These are phyloP conservation scores for Bipolaris sorokiniana DNA, from an alignment of 2,329 filamentous ascomycete genomes.

Conservation along the genomic window DNA sequence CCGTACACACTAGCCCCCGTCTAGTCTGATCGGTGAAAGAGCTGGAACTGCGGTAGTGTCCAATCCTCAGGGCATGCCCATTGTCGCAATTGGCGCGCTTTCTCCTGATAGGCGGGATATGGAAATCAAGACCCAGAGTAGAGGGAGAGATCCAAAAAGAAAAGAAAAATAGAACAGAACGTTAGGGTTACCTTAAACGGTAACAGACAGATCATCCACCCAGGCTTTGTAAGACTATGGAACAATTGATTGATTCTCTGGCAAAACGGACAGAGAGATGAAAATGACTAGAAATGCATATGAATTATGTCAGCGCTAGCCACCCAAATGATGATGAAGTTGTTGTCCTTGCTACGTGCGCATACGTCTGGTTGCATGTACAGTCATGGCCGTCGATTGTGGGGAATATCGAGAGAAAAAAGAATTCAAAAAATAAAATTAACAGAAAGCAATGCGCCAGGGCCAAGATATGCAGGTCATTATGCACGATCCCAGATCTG, in stretches of 20 bases:
- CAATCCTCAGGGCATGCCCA: not conserved
- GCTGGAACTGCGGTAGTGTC: not conserved
- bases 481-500: slow-evolving; percentile 13
- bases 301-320: slow-evolving; percentile 35
- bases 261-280: slow-evolving; percentile 10
- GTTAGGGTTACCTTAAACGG: not conserved
- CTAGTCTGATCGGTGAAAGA: slow-evolving; percentile 9
- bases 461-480: slow-evolving; percentile 15
- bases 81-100: not conserved
- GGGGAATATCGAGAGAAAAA: slow-evolving; percentile 3
- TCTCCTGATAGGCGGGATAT: not conserved
- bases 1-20: not conserved
- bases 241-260: slow-evolving; percentile 6
- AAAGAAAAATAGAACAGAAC: not conserved
- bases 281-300: slow-evolving; percentile 25
- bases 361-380: slow-evolving; percentile 2
- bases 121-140: not conserved
- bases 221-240: not conserved
- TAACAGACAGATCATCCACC: not conserved
- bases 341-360: slow-evolving; percentile 1
- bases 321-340: slow-evolving; percentile 29
- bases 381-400: not conserved
- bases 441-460: slow-evolving; percentile 6
- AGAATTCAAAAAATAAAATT: slow-evolving; percentile 3
- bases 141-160: not conserved